Evolutionary conservation across 2,329 filamentous ascomycete species (phyloP).

Genomic region (Macroventuria anomochaeta): DNA sequence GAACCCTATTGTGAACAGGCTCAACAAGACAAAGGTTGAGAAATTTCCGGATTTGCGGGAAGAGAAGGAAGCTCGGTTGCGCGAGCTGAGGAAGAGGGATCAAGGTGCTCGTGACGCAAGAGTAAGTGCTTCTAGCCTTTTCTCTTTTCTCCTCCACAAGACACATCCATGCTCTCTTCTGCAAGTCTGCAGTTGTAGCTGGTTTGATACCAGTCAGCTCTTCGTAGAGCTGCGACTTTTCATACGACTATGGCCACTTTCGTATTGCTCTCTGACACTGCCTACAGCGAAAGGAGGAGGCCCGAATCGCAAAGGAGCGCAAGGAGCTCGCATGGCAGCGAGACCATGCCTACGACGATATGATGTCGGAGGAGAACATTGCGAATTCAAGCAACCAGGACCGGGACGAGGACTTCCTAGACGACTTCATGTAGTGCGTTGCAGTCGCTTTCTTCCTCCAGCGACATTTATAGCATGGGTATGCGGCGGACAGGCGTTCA

Average conservation of each 20-base stretch:
- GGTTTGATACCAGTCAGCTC: neutral
- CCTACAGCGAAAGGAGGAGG: conserved; percentile 76
- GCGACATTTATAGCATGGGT: conserved; percentile 6
- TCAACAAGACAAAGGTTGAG: conserved; percentile 95
- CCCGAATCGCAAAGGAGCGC: conserved; percentile 74
- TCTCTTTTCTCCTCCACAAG: neutral
- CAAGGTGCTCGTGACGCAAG: conserved; percentile 66
- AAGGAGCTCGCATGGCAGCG: conserved; percentile 92
- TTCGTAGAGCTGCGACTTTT: too few species aligned
- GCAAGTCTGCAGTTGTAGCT: neutral
- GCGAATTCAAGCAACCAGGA: conserved; percentile 84
- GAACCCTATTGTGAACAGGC: conserved; percentile 92
- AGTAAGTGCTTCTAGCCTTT: conserved; percentile 53
- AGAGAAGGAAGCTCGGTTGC: conserved; percentile 79
- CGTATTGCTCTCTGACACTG: conserved; percentile 11
- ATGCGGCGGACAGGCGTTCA: conserved; percentile 14
- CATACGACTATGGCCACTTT: too few species aligned
- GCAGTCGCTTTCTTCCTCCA: neutral
- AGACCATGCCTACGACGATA: conserved; percentile 96
- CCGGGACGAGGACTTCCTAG: conserved; percentile 75
- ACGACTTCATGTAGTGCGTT: conserved; percentile 71
- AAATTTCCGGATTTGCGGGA: conserved; percentile 81
- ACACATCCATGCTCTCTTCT: neutral
- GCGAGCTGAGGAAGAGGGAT: conserved; percentile 75
- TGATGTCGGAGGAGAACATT: conserved; percentile 85